Base-by-base conservation (phyloP, 1,284 basidiomycete genomes). In the Cutaneotrichosporon sp. region DNA sequence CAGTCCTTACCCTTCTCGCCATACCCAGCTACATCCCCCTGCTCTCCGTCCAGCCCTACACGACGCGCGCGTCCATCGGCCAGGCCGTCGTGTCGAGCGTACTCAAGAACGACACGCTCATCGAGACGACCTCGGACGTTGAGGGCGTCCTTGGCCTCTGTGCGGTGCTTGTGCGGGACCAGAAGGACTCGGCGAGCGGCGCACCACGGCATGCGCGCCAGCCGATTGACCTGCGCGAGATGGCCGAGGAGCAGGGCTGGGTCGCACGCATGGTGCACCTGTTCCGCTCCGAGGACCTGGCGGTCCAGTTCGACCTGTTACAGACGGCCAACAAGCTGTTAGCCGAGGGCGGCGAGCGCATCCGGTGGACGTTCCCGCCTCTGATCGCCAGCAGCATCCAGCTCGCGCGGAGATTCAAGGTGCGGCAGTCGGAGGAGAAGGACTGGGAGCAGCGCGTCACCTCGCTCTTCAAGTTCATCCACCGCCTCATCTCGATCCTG, bases 181-280 rank as follows among this genome's bases (percentile, higher is more conserved):
- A 93, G 75, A 85, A 87, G 14, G 92, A 95, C 71, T 82, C 80
- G 25, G 79, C 79, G 14, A 72, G 85, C 63, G 87, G 87, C 46
- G 77, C 82, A 36, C 81, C 87, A 56, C 58, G 61, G n/a, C 56
- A 52, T 20, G 31, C 61, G 0, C 58, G 69, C 38, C 69, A 56
- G 53, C 70, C 66, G 82, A 86, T 80, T 82, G 92, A 94, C 72
- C 81, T 87, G 55, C 90, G 93, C 72, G 94, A 97, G 74, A 84
- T 92, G 82, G 93, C 93, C 0, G 95, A 97, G 78, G 95, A 97
- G 77, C 94, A 97, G 72, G 95, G 94, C 0, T 97, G 94, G 94
- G 87, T 97, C 16, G 93, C 94, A 24, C 83, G 94, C 65, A 95
- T 97, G 90, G 89, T 97, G 3, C 94, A 97, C 82, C 76, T 97